phyloP scores from a whole-genome alignment of 2,329 filamentous ascomycete species.

The Orbilia oligospora region DNA sequence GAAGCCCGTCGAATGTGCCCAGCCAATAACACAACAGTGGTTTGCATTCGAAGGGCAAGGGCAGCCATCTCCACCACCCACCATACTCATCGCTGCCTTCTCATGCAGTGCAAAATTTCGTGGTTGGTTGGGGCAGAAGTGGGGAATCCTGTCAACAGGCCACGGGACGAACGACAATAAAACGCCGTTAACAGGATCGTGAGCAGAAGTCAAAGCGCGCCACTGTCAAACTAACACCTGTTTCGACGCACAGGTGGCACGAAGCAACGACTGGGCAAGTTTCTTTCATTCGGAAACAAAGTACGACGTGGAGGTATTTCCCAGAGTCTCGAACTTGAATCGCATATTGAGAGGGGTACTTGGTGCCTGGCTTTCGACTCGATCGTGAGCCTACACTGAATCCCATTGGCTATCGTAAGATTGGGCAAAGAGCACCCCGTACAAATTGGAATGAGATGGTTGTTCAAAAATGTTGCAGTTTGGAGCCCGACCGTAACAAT shows the following conservation, averaged over 20 bases:
- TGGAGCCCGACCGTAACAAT: background rate
- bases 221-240: constrained; percentile 42
- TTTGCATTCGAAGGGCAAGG: constrained; percentile 47
- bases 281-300: constrained; percentile 18
- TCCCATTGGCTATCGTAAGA: constrained; percentile 23
- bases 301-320: constrained; percentile 16
- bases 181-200: constrained; percentile 49
- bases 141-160: constrained; percentile 24
- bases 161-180: constrained; percentile 35
- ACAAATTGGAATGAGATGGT: constrained; percentile 12
- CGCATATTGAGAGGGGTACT: constrained; percentile 21
- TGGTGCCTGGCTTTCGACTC: constrained; percentile 35
- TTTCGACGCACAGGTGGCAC: constrained; percentile 47
- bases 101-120: constrained; percentile 38
- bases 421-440: constrained; percentile 18
- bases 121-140: constrained; percentile 40
- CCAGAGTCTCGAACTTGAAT: constrained; percentile 38
- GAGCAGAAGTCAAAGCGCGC: constrained; percentile 44
- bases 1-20: background rate
- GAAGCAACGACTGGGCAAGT: constrained; percentile 29
- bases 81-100: constrained; percentile 47
- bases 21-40: constrained; percentile 36
- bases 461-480: constrained; percentile 14
- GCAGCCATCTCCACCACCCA: constrained; percentile 6
- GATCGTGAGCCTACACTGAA: background rate